Percentiles rank a stretch among this genome's conserved stretches.
These are phyloP conservation scores for Echium plantagineum DNA, from an alignment of 257 asterid genomes.

Conservation along the genomic window DNA sequence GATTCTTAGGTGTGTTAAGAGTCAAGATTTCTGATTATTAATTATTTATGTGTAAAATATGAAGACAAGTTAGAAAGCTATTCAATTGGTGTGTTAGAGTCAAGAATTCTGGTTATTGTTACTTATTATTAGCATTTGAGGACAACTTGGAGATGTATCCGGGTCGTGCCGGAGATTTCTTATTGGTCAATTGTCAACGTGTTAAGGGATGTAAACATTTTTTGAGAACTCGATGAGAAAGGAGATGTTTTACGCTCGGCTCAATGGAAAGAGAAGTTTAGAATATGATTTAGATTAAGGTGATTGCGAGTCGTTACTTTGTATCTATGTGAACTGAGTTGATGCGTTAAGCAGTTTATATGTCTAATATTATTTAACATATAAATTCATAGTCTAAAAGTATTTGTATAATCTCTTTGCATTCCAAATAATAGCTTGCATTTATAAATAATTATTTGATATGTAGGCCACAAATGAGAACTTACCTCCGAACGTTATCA, in stretches of 20 bases:
- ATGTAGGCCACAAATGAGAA: conserved; percentile 82
- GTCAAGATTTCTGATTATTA: neutral
- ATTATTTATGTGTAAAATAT: too few species aligned
- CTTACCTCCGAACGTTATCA: conserved; percentile 89
- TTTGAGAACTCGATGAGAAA: too few species aligned
- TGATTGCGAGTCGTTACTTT: neutral
- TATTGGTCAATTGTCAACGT: neutral
- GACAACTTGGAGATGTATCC: neutral
- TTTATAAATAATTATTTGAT: neutral
- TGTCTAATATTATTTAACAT: neutral
- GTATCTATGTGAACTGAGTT: neutral
- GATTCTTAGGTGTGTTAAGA: neutral
- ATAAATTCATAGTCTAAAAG: too few species aligned
- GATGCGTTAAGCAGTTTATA: neutral
- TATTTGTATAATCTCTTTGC: neutral
- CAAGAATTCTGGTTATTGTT: too few species aligned
- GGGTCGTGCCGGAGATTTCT: neutral
- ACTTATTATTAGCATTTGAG: neutral
- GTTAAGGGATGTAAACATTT: too few species aligned
- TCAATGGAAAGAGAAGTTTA: too few species aligned
- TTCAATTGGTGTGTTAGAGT: neutral
- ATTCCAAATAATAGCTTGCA: neutral
- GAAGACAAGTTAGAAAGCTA: neutral
- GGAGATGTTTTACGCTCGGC: too few species aligned
- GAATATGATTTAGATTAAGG: neutral